These are phyloP conservation scores for Artomyces pyxidatus DNA, from an alignment of 768 basidiomycete genomes.

Conservation along the genomic window DNA sequence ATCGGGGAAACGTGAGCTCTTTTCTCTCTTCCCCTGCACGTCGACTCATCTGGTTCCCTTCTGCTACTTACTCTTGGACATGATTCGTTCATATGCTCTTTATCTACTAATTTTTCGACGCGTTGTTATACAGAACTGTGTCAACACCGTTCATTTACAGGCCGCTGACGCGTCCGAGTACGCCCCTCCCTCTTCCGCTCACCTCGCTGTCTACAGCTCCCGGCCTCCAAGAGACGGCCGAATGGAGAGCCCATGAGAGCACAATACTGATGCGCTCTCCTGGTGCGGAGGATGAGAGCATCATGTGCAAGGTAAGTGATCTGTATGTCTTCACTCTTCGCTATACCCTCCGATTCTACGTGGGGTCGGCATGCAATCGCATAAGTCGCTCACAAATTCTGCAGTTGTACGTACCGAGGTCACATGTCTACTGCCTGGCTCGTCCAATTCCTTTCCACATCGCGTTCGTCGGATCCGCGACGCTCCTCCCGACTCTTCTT, in stretches of 20 bases:
- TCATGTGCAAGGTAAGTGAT: constrained; percentile 1
- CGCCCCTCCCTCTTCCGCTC: constrained; percentile 42
- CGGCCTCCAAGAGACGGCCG: constrained; percentile 36
- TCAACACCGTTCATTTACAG: constrained; percentile 57
- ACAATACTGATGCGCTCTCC: constrained; percentile 18
- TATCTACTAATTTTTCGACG: not conserved
- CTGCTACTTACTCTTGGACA: too few species aligned
- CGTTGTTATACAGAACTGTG: constrained; percentile 33
- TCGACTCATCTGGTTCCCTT: too few species aligned
- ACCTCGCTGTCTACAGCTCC: constrained; percentile 16
- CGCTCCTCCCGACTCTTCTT: constrained; percentile 51
- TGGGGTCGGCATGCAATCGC: too few species aligned
- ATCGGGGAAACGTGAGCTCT: too few species aligned
- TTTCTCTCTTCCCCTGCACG: too few species aligned
- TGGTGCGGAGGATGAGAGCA: not conserved
- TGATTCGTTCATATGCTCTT: too few species aligned
- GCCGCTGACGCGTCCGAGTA: constrained; percentile 56
- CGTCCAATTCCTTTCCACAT: constrained; percentile 64
- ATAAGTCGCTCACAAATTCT: too few species aligned
- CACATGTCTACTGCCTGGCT: constrained; percentile 48
- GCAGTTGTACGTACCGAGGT: constrained; percentile 47
- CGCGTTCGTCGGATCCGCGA: constrained; percentile 45
- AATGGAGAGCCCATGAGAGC: constrained; percentile 45
- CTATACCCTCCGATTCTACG: too few species aligned
- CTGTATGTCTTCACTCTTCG: too few species aligned